phyloP scores from a whole-genome alignment of 2,329 filamentous ascomycete species.

The Pseudogymnoascus sp. region DNA sequence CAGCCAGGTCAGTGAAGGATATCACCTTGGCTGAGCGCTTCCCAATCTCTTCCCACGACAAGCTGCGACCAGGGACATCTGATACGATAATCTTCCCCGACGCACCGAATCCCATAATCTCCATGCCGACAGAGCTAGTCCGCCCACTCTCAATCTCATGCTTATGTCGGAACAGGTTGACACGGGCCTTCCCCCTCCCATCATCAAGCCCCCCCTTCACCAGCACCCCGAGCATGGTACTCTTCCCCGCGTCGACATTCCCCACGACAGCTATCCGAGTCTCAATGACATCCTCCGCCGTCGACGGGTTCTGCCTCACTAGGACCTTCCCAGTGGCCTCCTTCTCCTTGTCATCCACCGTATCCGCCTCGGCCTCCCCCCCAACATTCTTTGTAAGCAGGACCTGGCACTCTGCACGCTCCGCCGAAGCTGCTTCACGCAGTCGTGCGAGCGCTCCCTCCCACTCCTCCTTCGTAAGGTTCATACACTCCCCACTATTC shows the following conservation, averaged over 20 bases:
- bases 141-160: conserved; percentile 94
- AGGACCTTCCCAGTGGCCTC: conserved; percentile 80
- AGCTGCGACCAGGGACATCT: conserved; percentile 72
- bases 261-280: conserved; percentile 94
- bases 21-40: conserved; percentile 94
- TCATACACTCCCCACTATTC: conserved; percentile 80
- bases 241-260: conserved; percentile 96
- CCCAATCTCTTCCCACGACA: conserved; percentile 97
- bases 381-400: conserved; percentile 88
- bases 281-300: conserved; percentile 84
- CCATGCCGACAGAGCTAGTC: conserved; percentile 96
- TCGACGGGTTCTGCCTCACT: conserved; percentile 65
- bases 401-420: conserved; percentile 69
- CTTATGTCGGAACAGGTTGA: conserved; percentile 96
- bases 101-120: conserved; percentile 96
- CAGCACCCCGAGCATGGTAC: conserved; percentile 88
- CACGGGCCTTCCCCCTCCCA: conserved; percentile 83
- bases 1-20: conserved; percentile 89
- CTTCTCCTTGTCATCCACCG: conserved; percentile 58
- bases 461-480: conserved; percentile 68
- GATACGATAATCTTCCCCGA: conserved; percentile 75
- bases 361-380: conserved; percentile 63
- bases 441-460: conserved; percentile 61
- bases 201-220: conserved; percentile 95
- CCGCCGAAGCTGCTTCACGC: conserved; percentile 53